Conservation (phyloP, 768 basidiomycete species). For the Boletus insuetus region DNA sequence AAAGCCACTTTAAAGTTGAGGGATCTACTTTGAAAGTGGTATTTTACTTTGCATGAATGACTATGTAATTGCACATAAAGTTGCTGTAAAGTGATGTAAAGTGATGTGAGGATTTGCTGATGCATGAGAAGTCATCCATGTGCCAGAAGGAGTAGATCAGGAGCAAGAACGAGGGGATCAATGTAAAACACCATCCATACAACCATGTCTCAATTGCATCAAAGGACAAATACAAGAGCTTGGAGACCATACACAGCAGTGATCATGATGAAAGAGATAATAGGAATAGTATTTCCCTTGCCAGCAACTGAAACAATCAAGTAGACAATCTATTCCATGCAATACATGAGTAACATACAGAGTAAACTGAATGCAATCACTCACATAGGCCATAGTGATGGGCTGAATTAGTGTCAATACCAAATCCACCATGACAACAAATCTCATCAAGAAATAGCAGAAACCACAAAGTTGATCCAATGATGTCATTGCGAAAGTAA, state of each 20-base stretch:
- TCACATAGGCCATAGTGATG: constrained; percentile 84
- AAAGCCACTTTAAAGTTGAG: too few species aligned
- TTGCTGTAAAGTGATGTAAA: too few species aligned
- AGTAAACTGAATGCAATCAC: constrained; percentile 41
- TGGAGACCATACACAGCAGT: constrained; percentile 94
- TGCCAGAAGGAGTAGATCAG: constrained; percentile 96
- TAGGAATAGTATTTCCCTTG: constrained; percentile 65
- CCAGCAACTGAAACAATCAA: constrained; percentile 78
- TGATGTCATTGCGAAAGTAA: constrained; percentile 94
- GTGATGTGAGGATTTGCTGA: too few species aligned
- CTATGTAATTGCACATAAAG: too few species aligned
- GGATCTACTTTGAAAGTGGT: too few species aligned
- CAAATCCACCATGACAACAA: constrained; percentile 93
- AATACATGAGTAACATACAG: constrained; percentile 5
- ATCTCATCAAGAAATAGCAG: constrained; percentile 99
- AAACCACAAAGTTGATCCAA: constrained; percentile 99
- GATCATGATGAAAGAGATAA: constrained; percentile 87
- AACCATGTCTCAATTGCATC: constrained; percentile 98
- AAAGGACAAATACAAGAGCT: constrained; percentile 85
- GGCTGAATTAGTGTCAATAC: constrained; percentile 84
- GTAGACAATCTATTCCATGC: constrained; percentile 65
- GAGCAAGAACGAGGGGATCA: constrained; percentile 85
- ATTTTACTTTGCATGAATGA: too few species aligned
- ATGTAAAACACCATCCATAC: constrained; percentile 98
- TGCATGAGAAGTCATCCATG: constrained; percentile 97